phyloP scores from a whole-genome alignment of 1,284 basidiomycete species.

The Lentinus polychrous region DNA sequence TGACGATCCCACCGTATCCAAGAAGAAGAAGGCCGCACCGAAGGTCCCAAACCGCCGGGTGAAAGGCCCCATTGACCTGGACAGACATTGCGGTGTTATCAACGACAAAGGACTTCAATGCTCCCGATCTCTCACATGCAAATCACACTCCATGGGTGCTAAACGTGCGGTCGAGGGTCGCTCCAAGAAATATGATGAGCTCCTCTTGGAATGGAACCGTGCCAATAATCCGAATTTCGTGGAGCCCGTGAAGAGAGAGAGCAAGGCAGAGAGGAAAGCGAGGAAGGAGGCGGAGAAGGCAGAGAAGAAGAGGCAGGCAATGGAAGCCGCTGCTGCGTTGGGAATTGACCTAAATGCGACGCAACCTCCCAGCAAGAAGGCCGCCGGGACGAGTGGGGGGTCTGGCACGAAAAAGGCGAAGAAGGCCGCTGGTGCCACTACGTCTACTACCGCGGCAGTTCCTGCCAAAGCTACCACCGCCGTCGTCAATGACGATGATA shows the following conservation, averaged over 20 bases:
- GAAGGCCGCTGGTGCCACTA: conserved; percentile 25
- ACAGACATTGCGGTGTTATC: conserved; percentile 95
- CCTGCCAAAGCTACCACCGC: conserved; percentile 19
- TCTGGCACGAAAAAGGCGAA: conserved; percentile 47
- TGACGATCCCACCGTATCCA: conserved; percentile 50
- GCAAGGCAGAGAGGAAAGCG: conserved; percentile 77
- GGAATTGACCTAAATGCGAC: conserved; percentile 33
- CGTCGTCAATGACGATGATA: conserved; percentile 48
- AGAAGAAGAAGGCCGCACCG: conserved; percentile 69
- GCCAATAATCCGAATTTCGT: conserved; percentile 90
- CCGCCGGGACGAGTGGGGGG: conserved; percentile 31
- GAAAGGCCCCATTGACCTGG: conserved; percentile 85
- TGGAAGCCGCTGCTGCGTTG: conserved; percentile 57
- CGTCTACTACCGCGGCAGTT: conserved; percentile 33
- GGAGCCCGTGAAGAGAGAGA: conserved; percentile 83
- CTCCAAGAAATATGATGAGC: conserved; percentile 79
- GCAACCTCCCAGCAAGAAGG: conserved; percentile 16
- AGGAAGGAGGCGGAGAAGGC: conserved; percentile 71
- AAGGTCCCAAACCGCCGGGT: conserved; percentile 71
- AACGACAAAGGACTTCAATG: conserved; percentile 94
- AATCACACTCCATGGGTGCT: conserved; percentile 96
- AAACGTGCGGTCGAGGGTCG: conserved; percentile 91
- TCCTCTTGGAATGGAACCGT: conserved; percentile 90
- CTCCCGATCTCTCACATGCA: conserved; percentile 96
- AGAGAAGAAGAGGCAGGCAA: conserved; percentile 62